Percentiles rank a stretch among this genome's conserved stretches.
Evolutionary conservation across 257 asterid genomes (phyloP).

Genomic region (Parsonsia alboflavescens): DNA sequence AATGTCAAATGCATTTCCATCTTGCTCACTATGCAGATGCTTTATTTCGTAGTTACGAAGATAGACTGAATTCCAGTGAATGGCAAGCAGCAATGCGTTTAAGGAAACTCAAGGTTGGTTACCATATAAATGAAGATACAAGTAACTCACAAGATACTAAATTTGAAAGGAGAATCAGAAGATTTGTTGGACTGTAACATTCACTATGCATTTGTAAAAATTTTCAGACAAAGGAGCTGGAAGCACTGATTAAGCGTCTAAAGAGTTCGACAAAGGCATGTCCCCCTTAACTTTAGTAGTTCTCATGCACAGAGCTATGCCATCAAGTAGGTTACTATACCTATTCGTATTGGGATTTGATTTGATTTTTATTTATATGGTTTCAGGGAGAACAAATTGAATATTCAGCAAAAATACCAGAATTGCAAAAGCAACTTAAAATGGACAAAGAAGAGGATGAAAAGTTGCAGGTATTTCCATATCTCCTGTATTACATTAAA

Average conservation of each 20-base stretch:
- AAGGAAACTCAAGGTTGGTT: slow-evolving; percentile 72
- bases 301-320: not conserved
- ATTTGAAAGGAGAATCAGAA: not conserved
- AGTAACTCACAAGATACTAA: not conserved
- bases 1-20: slow-evolving; percentile 94
- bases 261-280: slow-evolving; percentile 74
- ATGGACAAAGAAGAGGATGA: slow-evolving; percentile 91
- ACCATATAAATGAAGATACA: not conserved
- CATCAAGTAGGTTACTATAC: not conserved
- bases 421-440: slow-evolving; percentile 77
- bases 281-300: not conserved
- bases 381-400: slow-evolving; percentile 79
- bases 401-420: slow-evolving; percentile 71
- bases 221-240: slow-evolving; percentile 81
- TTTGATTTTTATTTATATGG: slow-evolving; percentile 19
- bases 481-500: not conserved
- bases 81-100: slow-evolving; percentile 92
- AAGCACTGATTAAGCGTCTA: slow-evolving; percentile 72
- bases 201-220: not conserved
- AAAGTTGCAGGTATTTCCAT: slow-evolving; percentile 64
- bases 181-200: not conserved
- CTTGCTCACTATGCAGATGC: slow-evolving; percentile 98
- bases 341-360: not conserved
- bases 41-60: slow-evolving; percentile 89
- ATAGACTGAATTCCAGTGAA: slow-evolving; percentile 85